Percentiles rank a stretch among this genome's conserved stretches.
phyloP scores from a whole-genome alignment of 331 rosid genomes.

The Pyrus hybrid region DNA sequence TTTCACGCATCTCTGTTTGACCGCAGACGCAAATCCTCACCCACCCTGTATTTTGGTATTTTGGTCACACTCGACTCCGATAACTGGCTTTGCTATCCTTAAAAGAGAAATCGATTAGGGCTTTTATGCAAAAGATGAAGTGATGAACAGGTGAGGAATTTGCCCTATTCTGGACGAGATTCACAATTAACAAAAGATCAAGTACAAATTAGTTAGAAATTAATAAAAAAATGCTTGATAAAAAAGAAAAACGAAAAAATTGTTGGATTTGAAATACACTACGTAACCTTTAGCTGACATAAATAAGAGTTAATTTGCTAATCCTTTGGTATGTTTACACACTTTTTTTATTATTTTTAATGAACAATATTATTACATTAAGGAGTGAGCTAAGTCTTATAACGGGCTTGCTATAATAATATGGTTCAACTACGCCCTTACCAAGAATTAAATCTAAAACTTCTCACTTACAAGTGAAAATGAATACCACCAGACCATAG shows the following conservation, averaged over 20 bases:
- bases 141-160: neutral
- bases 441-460: accelerated
- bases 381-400: no score
- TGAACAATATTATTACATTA: no score
- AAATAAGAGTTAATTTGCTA: no score
- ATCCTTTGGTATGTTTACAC: neutral
- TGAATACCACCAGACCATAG: no score
- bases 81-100: no score
- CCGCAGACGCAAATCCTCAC: no score
- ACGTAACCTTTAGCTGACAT: neutral
- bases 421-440: no score
- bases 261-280: neutral
- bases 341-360: no score
- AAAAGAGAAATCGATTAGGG: neutral
- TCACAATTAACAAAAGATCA: neutral
- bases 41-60: neutral
- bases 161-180: neutral
- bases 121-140: neutral
- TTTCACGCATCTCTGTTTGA: neutral
- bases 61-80: neutral
- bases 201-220: neutral
- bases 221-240: neutral
- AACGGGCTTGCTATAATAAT: no score
- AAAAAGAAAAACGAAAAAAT: no score
- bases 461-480: no score